Evolutionary conservation across 306 rosid species (phyloP).

Genomic region (Sindora glabra): DNA sequence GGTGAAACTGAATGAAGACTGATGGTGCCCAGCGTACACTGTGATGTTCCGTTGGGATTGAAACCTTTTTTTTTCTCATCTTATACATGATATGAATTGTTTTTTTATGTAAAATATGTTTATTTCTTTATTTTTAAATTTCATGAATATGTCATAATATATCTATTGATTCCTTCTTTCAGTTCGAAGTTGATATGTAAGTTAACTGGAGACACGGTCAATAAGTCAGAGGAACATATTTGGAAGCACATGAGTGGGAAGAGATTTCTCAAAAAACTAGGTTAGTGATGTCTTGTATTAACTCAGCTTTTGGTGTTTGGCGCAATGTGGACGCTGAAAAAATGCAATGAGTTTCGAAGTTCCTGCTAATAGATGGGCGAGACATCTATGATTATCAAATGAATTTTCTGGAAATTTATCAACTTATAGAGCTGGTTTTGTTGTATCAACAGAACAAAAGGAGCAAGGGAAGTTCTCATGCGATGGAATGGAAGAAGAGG

Average conservation of each 20-base stretch:
- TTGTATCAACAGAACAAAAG: constrained; percentile 49
- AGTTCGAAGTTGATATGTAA: constrained; percentile 86
- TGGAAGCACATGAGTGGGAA: constrained; percentile 96
- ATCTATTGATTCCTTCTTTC: not conserved
- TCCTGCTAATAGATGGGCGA: not conserved
- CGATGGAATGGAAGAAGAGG: constrained; percentile 31
- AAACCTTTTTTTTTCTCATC: no score
- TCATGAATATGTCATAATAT: not conserved
- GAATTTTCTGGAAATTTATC: not conserved
- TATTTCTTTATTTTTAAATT: not conserved
- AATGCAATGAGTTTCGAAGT: not conserved
- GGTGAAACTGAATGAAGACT: no score
- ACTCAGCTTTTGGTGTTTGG: constrained; percentile 1
- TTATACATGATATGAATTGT: no score
- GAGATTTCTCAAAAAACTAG: constrained; percentile 84
- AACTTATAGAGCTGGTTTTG: not conserved
- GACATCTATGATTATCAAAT: not conserved
- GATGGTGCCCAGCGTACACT: no score
- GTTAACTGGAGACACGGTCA: constrained; percentile 70
- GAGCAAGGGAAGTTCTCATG: constrained; percentile 38
- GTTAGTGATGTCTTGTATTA: constrained; percentile 29
- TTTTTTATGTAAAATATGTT: no score
- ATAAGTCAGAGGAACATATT: constrained; percentile 92
- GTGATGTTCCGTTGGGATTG: no score
- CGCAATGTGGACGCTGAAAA: not conserved